Percentiles rank a stretch among this genome's conserved stretches.
These are phyloP conservation scores for Fusarium coicis DNA, from an alignment of 2,329 filamentous ascomycete species.

Conservation along the genomic window DNA sequence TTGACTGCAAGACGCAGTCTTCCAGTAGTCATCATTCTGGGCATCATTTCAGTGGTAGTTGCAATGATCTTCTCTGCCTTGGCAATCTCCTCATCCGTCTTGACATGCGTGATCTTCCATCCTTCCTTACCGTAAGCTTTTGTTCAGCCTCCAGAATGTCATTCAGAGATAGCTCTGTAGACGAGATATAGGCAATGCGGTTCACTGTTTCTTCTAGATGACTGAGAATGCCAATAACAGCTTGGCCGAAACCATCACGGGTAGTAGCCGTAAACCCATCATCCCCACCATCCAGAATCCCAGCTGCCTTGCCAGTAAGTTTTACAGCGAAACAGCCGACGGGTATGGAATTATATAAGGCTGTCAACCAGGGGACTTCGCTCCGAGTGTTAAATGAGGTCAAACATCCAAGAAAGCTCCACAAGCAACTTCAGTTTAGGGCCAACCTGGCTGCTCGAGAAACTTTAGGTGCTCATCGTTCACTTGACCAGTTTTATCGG, in stretches of 20 bases:
- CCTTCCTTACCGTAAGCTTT: neutral
- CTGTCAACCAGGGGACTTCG: neutral
- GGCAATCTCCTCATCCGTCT: neutral
- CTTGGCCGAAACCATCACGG: neutral
- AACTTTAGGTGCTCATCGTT: neutral
- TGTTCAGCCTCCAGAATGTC: neutral
- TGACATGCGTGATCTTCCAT: neutral
- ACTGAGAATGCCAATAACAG: neutral
- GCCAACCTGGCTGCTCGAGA: neutral
- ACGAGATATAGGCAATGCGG: neutral
- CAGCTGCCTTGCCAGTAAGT: too few species aligned
- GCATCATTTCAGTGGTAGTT: neutral
- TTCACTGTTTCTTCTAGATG: neutral
- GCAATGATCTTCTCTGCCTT: neutral
- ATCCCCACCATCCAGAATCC: neutral
- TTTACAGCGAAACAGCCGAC: neutral
- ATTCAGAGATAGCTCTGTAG: neutral
- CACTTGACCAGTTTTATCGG: too few species aligned
- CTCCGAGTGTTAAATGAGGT: too few species aligned
- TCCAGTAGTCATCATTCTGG: neutral
- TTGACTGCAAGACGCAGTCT: neutral
- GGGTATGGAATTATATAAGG: neutral
- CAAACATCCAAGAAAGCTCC: too few species aligned
- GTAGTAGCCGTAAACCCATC: neutral
- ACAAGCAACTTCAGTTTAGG: neutral